Base-by-base conservation (phyloP, 805 yeast species). In the Middelhovenomyces tepae region DNA sequence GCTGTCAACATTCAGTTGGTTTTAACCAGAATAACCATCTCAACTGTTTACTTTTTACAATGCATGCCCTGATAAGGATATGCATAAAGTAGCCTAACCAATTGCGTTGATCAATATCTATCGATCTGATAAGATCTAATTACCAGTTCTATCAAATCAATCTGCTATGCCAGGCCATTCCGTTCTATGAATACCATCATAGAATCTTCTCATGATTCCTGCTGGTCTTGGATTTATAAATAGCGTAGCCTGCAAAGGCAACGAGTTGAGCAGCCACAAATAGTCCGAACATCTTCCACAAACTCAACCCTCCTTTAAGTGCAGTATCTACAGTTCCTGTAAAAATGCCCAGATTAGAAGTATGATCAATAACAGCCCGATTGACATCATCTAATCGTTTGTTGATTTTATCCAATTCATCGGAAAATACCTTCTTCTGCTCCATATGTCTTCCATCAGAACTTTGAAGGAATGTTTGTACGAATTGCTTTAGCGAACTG, bases 221-320 rank as follows among this genome's bases (percentile, higher is more conserved):
- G n/a, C n/a, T n/a, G 48, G 43, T 13, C 43, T 35, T 16, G 45
- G 40, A 15, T 34, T 47, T 50, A 44, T 54, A 55, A 16, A 47
- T 36, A 25, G 44, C 39, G 44, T 51, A 53, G 2, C 53, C 59
- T 11, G 40, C 51, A 9, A 42, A 36, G 14, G 53, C 22, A 14
- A 49, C 49, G 18, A 42, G 46, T 36, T 48, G 51, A 8, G 47
- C 38, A 13, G 37, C 31, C 19, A 51, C 35, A 22, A 48, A 36
- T n/a, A 48, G 18, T 8, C 42, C 42, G 15, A 47, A 27, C 9
- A 47, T 35, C 20, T 35, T 22, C 54, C 53, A 51, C 15, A 47
- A 34, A 34, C 45, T 40, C 10, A 52, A 47, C 2, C 53, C 54
- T 15, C 51, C 48, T 11, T 40, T 40, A 15, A 47, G 25, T 13